Conservation (phyloP, 2,329 filamentous ascomycete genomes). For the Botrytis elliptica region DNA sequence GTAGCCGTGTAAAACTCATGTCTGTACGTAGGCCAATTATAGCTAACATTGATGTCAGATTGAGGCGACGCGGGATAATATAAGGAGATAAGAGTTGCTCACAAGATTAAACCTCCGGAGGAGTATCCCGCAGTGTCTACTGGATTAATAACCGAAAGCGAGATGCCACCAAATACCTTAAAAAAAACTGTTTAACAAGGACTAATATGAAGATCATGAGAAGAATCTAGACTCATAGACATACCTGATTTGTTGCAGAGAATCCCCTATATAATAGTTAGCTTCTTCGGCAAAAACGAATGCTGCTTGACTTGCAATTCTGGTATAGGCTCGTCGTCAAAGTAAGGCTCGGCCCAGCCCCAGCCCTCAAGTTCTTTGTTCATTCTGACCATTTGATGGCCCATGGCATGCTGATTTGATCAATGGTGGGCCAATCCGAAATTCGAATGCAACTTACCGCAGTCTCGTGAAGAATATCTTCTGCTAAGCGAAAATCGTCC, state of each 20-base stretch:
- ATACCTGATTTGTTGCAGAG: conserved; percentile 2
- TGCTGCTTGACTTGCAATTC: background rate
- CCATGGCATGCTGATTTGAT: background rate
- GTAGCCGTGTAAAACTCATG: background rate
- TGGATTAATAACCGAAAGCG: background rate
- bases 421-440: background rate
- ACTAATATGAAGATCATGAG: background rate
- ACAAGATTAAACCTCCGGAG: background rate
- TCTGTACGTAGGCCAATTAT: background rate
- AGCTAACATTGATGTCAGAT: background rate
- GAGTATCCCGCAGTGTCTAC: background rate
- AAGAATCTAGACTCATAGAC: background rate
- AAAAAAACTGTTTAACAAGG: background rate
- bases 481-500: conserved; percentile 6
- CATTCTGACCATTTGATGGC: background rate
- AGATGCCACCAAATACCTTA: background rate
- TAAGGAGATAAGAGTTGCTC: background rate
- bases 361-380: background rate
- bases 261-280: background rate
- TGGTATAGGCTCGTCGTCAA: conserved; percentile 4
- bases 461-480: conserved; percentile 3
- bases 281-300: background rate
- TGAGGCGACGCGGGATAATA: background rate
- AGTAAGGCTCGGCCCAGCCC: background rate
- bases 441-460: background rate